These are phyloP conservation scores for Cryptosporidium meleagridis DNA, from an alignment of 169 alveolate species.

Conservation along the genomic window DNA sequence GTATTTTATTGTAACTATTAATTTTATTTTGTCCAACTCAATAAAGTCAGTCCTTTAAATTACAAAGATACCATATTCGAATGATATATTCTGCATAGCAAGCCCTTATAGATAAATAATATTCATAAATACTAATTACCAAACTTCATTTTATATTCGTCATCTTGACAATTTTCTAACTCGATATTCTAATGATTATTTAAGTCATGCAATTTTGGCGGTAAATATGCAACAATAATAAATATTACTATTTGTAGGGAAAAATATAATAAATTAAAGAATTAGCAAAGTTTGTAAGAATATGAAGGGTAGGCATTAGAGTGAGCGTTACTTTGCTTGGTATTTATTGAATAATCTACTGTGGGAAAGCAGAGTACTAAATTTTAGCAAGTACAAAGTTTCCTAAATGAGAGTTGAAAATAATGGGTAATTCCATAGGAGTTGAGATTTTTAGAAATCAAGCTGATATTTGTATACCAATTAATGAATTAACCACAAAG, in stretches of 20 bases:
- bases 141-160: not conserved
- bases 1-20: too few relatives aligned
- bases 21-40: too few relatives aligned
- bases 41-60: not conserved
- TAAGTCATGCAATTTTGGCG: constrained; percentile 1
- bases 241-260: not conserved
- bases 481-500: not conserved
- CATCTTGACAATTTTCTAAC: not conserved
- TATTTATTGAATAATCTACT: not conserved
- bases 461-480: constrained; percentile 8
- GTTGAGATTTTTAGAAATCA: constrained; percentile 17
- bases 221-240: not conserved
- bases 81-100: too few relatives aligned
- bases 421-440: constrained; percentile 11
- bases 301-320: not conserved
- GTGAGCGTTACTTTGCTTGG: not conserved
- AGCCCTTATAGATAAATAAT: too few relatives aligned
- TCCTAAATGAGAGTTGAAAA: not conserved
- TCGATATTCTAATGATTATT: not conserved
- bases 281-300: not conserved
- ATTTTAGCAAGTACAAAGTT: not conserved
- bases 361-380: not conserved
- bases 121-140: too few relatives aligned
- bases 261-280: not conserved
- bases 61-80: not conserved